phyloP scores from a whole-genome alignment of 306 rosid genomes.

The Betula pendula region DNA sequence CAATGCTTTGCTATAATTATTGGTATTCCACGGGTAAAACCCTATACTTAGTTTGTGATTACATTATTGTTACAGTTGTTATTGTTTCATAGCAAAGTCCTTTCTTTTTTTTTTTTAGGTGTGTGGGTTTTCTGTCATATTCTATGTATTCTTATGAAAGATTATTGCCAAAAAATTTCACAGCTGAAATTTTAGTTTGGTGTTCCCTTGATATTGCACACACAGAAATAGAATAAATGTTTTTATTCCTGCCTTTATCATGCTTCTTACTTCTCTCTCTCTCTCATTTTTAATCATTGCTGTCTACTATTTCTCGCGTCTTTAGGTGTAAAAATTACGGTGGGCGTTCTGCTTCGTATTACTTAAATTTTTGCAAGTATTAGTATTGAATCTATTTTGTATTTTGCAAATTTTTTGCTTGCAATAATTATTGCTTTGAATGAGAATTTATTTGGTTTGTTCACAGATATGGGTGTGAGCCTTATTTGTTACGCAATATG shows the following conservation, averaged over 20 bases:
- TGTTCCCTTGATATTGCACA: background rate
- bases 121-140: too few species aligned
- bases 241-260: background rate
- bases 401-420: slow-evolving; percentile 15
- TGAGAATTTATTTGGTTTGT: slow-evolving; percentile 19
- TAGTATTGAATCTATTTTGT: background rate
- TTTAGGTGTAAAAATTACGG: background rate
- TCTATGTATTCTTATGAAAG: too few species aligned
- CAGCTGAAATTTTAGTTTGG: background rate
- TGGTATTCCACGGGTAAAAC: too few species aligned
- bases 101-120: background rate
- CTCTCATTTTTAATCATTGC: too few species aligned
- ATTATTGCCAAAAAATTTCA: background rate
- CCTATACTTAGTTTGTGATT: too few species aligned
- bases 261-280: background rate
- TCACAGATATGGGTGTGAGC: slow-evolving; percentile 62
- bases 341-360: background rate
- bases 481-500: slow-evolving; percentile 61
- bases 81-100: background rate
- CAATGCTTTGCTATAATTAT: too few species aligned
- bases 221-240: background rate
- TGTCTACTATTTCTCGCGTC: background rate
- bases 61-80: background rate
- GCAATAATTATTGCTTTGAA: slow-evolving; percentile 24
- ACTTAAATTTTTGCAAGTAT: background rate